phyloP scores from a whole-genome alignment of 495 filamentous ascomycete genomes.

The Aspergillus panamensis region DNA sequence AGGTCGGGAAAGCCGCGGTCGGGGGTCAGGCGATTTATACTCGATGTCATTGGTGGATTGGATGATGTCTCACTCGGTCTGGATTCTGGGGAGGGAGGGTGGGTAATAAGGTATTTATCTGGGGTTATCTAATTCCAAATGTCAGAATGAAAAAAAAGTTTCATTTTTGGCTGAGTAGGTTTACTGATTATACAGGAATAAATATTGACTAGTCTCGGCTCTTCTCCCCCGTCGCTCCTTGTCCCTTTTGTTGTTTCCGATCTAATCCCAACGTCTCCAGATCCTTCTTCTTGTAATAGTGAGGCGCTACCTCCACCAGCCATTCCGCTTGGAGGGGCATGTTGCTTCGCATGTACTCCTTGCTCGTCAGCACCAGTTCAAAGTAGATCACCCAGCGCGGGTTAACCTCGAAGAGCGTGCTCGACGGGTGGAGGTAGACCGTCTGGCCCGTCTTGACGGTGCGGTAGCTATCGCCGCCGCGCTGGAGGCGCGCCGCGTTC shows the following conservation, averaged over 20 bases:
- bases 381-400: slow-evolving; percentile 91
- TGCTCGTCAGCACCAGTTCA: slow-evolving; percentile 87
- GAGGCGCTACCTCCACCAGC: slow-evolving; percentile 88
- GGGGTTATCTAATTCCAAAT: no score
- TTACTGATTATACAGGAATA: no score
- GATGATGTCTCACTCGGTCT: no score
- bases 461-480: slow-evolving; percentile 85
- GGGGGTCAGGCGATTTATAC: neutral
- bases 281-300: slow-evolving; percentile 93
- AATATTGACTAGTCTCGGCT: slow-evolving; percentile 29
- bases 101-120: neutral
- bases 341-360: slow-evolving; percentile 88
- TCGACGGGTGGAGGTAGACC: slow-evolving; percentile 86
- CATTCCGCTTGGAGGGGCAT: slow-evolving; percentile 83
- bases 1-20: slow-evolving; percentile 17
- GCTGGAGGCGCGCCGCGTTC: slow-evolving; percentile 82
- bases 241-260: slow-evolving; percentile 74
- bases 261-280: slow-evolving; percentile 75
- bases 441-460: slow-evolving; percentile 90
- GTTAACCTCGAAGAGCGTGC: slow-evolving; percentile 73
- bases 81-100: no score
- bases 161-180: no score
- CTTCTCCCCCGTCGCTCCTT: slow-evolving; percentile 50
- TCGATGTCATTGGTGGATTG: slow-evolving; percentile 20
- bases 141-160: no score